Conservation (phyloP, 306 rosid genomes). For the Elaeagnus macrophylla region DNA sequence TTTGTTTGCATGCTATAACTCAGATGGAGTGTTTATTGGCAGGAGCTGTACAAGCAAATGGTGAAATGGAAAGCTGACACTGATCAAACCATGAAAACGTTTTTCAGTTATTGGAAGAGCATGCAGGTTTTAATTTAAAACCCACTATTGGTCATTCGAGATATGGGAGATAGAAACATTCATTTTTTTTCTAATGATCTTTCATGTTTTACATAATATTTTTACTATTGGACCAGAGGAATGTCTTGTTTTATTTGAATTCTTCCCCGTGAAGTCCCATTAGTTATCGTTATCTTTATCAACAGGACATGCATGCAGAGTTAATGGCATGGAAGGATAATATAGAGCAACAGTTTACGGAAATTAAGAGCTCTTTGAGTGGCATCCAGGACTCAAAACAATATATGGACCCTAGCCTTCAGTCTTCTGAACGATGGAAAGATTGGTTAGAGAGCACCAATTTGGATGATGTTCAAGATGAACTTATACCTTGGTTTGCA, state of each 20-base stretch:
- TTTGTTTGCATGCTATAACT: constrained; percentile 11
- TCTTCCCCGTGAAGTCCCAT: too few relatives aligned
- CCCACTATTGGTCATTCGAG: too few relatives aligned
- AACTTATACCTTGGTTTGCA: constrained; percentile 57
- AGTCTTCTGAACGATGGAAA: constrained; percentile 56
- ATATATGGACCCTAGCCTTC: constrained; percentile 31
- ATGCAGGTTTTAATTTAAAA: too few relatives aligned
- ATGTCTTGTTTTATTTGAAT: too few relatives aligned
- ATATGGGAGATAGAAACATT: too few relatives aligned
- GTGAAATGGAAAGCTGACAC: constrained; percentile 36
- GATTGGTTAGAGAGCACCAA: constrained; percentile 62
- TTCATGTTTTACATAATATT: too few relatives aligned
- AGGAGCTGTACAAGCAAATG: constrained; percentile 49
- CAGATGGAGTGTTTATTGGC: constrained; percentile 16
- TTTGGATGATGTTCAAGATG: constrained; percentile 44
- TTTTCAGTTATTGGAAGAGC: too few relatives aligned
- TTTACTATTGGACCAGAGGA: too few relatives aligned
- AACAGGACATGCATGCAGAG: too few relatives aligned
- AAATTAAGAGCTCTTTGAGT: constrained; percentile 44
- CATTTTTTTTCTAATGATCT: too few relatives aligned
- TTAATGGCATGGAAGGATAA: constrained; percentile 6
- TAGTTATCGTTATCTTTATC: too few relatives aligned
- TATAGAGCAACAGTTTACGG: constrained; percentile 43
- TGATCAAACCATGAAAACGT: too few relatives aligned
- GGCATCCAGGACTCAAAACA: constrained; percentile 40